These are phyloP conservation scores for Trichophyton mentagrophytes DNA, from an alignment of 2,329 filamentous ascomycete species.

Conservation along the genomic window DNA sequence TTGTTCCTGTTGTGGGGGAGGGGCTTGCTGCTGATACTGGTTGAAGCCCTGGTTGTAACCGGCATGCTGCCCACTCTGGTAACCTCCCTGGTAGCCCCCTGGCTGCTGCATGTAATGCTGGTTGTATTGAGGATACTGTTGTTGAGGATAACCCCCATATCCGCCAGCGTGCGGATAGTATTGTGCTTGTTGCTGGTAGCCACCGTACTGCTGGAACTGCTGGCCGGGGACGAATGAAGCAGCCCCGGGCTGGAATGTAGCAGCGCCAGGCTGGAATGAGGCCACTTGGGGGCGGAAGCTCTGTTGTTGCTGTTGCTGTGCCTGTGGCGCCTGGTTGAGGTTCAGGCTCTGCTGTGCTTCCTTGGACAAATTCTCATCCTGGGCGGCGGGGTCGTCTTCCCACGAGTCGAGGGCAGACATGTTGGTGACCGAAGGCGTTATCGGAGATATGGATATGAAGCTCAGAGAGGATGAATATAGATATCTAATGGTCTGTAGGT, in stretches of 20 bases:
- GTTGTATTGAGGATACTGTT: conserved; percentile 22
- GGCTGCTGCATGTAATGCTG: conserved; percentile 34
- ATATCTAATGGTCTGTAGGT: not conserved
- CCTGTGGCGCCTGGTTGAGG: conserved; percentile 45
- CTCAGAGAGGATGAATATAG: not conserved
- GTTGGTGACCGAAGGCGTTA: conserved; percentile 19
- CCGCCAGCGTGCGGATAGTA: conserved; percentile 37
- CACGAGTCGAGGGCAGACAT: conserved; percentile 93
- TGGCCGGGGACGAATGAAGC: conserved; percentile 61
- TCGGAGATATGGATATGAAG: conserved; percentile 10
- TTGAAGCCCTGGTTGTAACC: conserved; percentile 22
- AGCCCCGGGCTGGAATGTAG: conserved; percentile 61
- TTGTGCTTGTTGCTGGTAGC: conserved; percentile 41
- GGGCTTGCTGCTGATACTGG: conserved; percentile 32
- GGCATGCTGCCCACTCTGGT: not conserved
- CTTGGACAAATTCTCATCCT: conserved; percentile 63
- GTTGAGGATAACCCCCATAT: conserved; percentile 41
- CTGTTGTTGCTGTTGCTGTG: conserved; percentile 22
- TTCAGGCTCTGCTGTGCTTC: conserved; percentile 67
- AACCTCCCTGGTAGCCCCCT: conserved; percentile 27
- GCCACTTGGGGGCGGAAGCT: conserved; percentile 37
- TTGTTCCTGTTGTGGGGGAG: conserved; percentile 31
- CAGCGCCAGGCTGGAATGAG: conserved; percentile 41
- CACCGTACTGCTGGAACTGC: conserved; percentile 47
- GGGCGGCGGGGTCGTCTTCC: conserved; percentile 72